A percentile compares a stretch with the other conserved stretches of the same genome.
phyloP scores from a whole-genome alignment of 306 rosid species.

The Prunus mira region DNA sequence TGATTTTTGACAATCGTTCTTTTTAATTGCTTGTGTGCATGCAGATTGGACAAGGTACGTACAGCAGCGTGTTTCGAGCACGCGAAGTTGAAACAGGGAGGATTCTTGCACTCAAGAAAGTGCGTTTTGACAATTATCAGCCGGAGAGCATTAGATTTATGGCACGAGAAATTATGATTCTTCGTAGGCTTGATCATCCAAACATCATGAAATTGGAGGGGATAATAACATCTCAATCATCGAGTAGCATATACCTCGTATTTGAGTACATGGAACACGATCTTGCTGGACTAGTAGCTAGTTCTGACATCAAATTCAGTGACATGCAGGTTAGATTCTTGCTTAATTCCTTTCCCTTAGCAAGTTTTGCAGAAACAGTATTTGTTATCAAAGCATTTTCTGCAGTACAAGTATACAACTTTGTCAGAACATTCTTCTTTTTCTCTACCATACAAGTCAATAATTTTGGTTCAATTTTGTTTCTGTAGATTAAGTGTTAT shows the following conservation, averaged over 20 bases:
- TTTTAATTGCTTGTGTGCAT: not conserved
- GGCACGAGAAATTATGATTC: slow-evolving; percentile 90
- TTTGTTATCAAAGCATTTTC: not conserved
- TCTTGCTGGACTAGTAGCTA: slow-evolving; percentile 89
- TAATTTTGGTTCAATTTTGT: not conserved
- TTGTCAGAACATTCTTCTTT: not conserved
- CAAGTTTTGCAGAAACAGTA: not conserved
- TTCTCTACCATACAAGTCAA: not conserved
- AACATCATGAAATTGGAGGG: slow-evolving; percentile 95
- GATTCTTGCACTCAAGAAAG: slow-evolving; percentile 90
- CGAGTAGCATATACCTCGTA: slow-evolving; percentile 88
- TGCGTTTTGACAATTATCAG: slow-evolving; percentile 84
- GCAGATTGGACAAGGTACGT: slow-evolving; percentile 98
- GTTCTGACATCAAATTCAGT: slow-evolving; percentile 58
- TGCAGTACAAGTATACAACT: no score
- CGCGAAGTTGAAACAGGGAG: slow-evolving; percentile 78
- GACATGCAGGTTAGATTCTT: slow-evolving; percentile 65
- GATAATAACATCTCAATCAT: slow-evolving; percentile 63
- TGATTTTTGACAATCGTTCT: not conserved
- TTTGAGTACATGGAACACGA: slow-evolving; percentile 99
- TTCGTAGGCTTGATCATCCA: slow-evolving; percentile 93
- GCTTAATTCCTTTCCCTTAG: not conserved
- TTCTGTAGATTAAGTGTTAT: slow-evolving; percentile 73
- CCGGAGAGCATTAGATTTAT: slow-evolving; percentile 92
- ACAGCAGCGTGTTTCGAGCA: slow-evolving; percentile 94